Evolutionary conservation across 441 rosid species (phyloP).

Genomic region (Melianthus villosus): DNA sequence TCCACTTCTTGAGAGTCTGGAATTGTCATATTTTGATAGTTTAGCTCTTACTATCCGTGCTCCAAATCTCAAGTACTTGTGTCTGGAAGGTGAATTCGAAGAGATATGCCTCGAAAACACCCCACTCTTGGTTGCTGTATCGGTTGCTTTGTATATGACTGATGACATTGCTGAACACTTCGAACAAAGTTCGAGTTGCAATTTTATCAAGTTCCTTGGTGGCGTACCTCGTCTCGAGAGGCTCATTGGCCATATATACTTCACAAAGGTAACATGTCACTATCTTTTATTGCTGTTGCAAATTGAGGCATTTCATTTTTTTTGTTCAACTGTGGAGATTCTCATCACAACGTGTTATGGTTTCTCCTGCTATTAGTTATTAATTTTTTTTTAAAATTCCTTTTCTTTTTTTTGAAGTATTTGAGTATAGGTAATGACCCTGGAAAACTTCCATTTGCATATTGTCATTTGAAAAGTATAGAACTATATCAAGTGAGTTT

Average conservation of each 20-base stretch:
- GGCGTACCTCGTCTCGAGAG: constrained; percentile 68
- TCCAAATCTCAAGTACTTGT: constrained; percentile 66
- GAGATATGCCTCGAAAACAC: constrained; percentile 62
- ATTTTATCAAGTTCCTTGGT: constrained; percentile 63
- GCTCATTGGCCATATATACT: constrained; percentile 68
- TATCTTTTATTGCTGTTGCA: neutral
- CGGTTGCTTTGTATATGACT: constrained; percentile 75
- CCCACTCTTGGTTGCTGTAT: constrained; percentile 45
- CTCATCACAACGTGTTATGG: neutral
- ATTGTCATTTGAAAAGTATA: constrained; percentile 35
- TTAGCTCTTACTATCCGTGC: constrained; percentile 53
- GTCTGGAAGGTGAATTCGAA: constrained; percentile 74
- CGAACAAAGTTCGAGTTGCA: constrained; percentile 69
- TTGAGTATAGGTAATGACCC: constrained; percentile 77
- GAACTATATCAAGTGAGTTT: constrained; percentile 79
- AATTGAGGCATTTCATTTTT: no score
- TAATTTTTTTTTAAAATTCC: neutral
- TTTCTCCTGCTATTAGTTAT: neutral
- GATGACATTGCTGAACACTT: constrained; percentile 58
- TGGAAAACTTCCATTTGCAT: constrained; percentile 39
- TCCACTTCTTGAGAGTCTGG: constrained; percentile 61
- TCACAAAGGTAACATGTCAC: constrained; percentile 53
- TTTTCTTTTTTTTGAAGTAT: constrained; percentile 25
- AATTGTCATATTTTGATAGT: constrained; percentile 68
- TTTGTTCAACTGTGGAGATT: neutral